These are phyloP conservation scores for Detonula confervacea DNA, from an alignment of 352 stramenopile genomes.

Conservation along the genomic window DNA sequence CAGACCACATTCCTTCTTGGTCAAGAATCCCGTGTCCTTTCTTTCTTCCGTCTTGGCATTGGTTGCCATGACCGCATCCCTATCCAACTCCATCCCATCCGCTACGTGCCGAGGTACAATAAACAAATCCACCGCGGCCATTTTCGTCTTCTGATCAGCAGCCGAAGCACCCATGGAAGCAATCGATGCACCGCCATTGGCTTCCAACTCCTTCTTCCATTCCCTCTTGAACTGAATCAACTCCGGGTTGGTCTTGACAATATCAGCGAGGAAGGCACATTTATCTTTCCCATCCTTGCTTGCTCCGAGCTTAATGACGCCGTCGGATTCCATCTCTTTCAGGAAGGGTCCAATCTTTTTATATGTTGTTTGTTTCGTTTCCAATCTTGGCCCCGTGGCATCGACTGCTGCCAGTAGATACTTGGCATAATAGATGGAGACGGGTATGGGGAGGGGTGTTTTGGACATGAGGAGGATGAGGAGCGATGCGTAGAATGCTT, in stretches of 20 bases:
- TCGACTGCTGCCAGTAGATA: conserved; percentile 60
- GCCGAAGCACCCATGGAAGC: background rate
- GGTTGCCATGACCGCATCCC: conserved; percentile 64
- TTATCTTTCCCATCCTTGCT: conserved; percentile 70
- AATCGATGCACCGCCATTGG: conserved; percentile 23
- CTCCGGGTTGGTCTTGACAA: conserved; percentile 58
- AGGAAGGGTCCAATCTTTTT: conserved; percentile 84
- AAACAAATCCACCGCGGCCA: conserved; percentile 73
- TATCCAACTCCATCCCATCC: conserved; percentile 60
- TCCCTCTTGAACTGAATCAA: conserved; percentile 45
- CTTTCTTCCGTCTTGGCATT: conserved; percentile 78
- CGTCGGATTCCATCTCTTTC: conserved; percentile 53
- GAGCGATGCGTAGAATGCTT: conserved; percentile 64
- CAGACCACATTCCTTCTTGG: conserved; percentile 65
- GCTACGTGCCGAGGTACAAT: conserved; percentile 65
- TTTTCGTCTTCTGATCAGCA: conserved; percentile 46
- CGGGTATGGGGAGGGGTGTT: conserved; percentile 67
- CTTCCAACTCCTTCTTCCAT: conserved; percentile 43
- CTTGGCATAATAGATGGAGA: conserved; percentile 78
- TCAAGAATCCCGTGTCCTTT: conserved; percentile 77
- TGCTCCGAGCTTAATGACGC: conserved; percentile 62
- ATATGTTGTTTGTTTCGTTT: conserved; percentile 75
- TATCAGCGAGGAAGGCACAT: conserved; percentile 57
- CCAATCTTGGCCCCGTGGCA: conserved; percentile 44
- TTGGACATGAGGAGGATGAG: conserved; percentile 56